phyloP scores from a whole-genome alignment of 257 asterid species.

The Jacaranda copaia region DNA sequence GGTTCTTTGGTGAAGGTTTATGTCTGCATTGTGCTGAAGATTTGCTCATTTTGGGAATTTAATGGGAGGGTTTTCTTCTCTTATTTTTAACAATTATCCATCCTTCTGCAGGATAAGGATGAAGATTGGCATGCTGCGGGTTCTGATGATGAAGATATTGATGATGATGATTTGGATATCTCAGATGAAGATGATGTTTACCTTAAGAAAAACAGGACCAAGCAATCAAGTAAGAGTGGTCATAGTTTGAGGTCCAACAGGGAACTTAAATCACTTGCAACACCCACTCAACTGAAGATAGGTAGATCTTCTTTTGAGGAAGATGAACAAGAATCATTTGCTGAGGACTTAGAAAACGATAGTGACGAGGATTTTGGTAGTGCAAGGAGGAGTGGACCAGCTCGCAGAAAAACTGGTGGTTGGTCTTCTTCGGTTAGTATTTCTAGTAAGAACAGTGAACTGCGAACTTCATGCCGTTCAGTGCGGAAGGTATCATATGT shows the following conservation, averaged over 20 bases:
- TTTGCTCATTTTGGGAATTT: constrained; percentile 17
- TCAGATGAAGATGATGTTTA: constrained; percentile 78
- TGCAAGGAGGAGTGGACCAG: constrained; percentile 61
- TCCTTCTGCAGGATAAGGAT: constrained; percentile 63
- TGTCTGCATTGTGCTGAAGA: constrained; percentile 5
- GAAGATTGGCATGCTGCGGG: constrained; percentile 92
- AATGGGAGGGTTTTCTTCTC: constrained; percentile 12
- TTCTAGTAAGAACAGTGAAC: constrained; percentile 67
- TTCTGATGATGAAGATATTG: constrained; percentile 81
- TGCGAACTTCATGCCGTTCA: constrained; percentile 86
- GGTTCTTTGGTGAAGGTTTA: constrained; percentile 3
- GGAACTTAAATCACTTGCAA: constrained; percentile 53
- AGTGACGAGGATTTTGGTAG: constrained; percentile 78
- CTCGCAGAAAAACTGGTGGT: constrained; percentile 60
- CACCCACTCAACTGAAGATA: constrained; percentile 66
- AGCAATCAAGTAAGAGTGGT: constrained; percentile 63
- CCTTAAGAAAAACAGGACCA: constrained; percentile 61
- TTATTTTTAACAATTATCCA: constrained; percentile 25
- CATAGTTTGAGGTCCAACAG: constrained; percentile 54
- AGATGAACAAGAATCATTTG: constrained; percentile 70
- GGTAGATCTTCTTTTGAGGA: constrained; percentile 70
- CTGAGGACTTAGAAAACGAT: constrained; percentile 69
- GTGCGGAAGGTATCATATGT: constrained; percentile 91
- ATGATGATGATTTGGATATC: constrained; percentile 56
- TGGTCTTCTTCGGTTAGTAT: constrained; percentile 47